These are phyloP conservation scores for Gliomastix tumulicola DNA, from an alignment of 2,329 filamentous ascomycete genomes.

Conservation along the genomic window DNA sequence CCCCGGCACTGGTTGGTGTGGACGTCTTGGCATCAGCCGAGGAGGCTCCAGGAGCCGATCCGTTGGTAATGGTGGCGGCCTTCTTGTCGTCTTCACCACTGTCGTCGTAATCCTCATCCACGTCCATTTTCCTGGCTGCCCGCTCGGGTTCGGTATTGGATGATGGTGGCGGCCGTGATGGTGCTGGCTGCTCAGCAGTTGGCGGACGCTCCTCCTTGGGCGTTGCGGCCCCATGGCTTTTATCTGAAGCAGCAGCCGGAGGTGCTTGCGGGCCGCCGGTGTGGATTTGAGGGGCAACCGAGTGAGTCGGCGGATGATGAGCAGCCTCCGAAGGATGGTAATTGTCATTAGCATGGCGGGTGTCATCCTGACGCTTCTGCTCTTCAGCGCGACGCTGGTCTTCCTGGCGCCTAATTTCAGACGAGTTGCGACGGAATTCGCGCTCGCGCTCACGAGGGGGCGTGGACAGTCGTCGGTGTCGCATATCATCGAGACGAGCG, in stretches of 20 bases:
- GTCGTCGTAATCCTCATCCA: conserved; percentile 96
- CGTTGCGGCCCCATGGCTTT: conserved; percentile 11
- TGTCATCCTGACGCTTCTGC: conserved; percentile 46
- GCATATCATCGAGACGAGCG: conserved; percentile 77
- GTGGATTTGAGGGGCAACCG: conserved; percentile 31
- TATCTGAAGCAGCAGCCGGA: conserved; percentile 39
- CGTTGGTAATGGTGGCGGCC: conserved; percentile 30
- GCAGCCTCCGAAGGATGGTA: conserved; percentile 93
- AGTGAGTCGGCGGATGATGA: conserved; percentile 59
- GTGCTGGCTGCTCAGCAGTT: conserved; percentile 26
- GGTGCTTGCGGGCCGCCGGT: conserved; percentile 30
- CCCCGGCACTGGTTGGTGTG: conserved; percentile 36
- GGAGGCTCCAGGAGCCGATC: conserved; percentile 37
- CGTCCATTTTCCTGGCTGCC: conserved; percentile 89
- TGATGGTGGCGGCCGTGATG: conserved; percentile 27
- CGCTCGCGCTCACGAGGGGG: conserved; percentile 51
- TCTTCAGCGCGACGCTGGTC: conserved; percentile 56
- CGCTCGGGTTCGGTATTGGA: conserved; percentile 59
- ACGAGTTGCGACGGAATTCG: conserved; percentile 74
- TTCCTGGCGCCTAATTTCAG: conserved; percentile 60
- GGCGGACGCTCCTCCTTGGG: conserved; percentile 55
- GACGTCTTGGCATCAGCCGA: conserved; percentile 44
- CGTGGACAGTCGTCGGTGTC: conserved; percentile 71
- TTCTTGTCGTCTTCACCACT: conserved; percentile 82
- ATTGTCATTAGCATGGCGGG: conserved; percentile 66